A percentile compares a stretch with the other conserved stretches of the same genome.
Evolutionary conservation across 371 early-diverging fungal species (phyloP).

Genomic region (Syncephalastrum monosporum): DNA sequence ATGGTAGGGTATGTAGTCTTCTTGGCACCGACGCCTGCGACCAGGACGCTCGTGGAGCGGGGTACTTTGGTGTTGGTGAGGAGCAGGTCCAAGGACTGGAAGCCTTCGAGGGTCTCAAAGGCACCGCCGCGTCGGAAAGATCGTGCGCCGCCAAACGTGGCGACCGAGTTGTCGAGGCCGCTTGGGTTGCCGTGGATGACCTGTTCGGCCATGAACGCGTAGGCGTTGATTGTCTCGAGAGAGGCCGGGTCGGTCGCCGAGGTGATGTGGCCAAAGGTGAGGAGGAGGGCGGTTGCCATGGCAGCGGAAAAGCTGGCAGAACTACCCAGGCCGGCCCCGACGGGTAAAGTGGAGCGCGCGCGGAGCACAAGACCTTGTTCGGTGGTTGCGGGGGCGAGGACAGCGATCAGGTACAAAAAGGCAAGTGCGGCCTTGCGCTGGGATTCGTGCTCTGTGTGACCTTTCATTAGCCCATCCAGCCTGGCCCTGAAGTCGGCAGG

Average conservation of each 20-base stretch:
- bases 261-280: constrained; percentile 37
- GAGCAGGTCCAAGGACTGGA: constrained; percentile 69
- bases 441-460: constrained; percentile 10
- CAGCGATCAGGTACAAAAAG: constrained; percentile 42
- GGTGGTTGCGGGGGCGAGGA: constrained; percentile 18
- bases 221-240: constrained; percentile 68
- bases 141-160: constrained; percentile 74
- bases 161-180: constrained; percentile 92
- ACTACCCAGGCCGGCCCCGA: constrained; percentile 96
- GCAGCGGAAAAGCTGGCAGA: constrained; percentile 90
- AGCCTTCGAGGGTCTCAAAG: constrained; percentile 48
- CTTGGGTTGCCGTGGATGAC: constrained; percentile 96
- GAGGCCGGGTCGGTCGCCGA: constrained; percentile 8
- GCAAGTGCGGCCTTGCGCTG: constrained; percentile 40
- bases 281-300: constrained; percentile 75
- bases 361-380: constrained; percentile 55
- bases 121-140: constrained; percentile 55
- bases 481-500: constrained; percentile 21
- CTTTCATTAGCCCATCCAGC: constrained; percentile 14
- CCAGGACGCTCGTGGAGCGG: constrained; percentile 83
- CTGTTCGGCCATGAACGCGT: constrained; percentile 90
- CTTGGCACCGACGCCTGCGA: constrained; percentile 74
- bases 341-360: constrained; percentile 80
- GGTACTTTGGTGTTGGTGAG: constrained; percentile 88
- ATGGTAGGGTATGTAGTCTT: constrained; percentile 65